Evolutionary conservation across 1,139 yeast genomes (phyloP).

Genomic region (Yamadazyma taylorii): DNA sequence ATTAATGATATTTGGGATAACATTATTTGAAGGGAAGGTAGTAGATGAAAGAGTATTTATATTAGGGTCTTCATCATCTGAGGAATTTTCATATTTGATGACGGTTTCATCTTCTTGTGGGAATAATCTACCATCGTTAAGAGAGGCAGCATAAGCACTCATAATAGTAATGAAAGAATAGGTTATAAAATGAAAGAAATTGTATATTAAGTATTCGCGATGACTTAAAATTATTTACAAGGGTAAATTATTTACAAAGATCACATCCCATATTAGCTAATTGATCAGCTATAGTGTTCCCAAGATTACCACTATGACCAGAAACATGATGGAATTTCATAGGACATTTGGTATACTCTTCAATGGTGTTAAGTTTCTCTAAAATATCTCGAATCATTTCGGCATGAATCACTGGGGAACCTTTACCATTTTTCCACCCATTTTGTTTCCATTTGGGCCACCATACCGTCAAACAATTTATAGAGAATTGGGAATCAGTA

Average conservation of each 20-base stretch:
- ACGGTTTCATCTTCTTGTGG: conserved; percentile 20
- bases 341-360: conserved; percentile 27
- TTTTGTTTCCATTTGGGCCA: conserved; percentile 49
- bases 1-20: conserved; percentile 8
- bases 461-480: conserved; percentile 53
- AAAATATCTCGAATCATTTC: conserved; percentile 45
- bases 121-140: conserved; percentile 22
- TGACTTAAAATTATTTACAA: conserved; percentile 5
- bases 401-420: conserved; percentile 48
- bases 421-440: conserved; percentile 50
- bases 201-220: no score
- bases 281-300: conserved; percentile 77
- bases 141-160: conserved; percentile 62
- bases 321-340: conserved; percentile 57
- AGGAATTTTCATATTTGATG: conserved; percentile 25
- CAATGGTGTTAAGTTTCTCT: conserved; percentile 26
- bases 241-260: not conserved
- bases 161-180: conserved; percentile 17
- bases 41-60: no score
- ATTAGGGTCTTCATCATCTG: conserved; percentile 21
- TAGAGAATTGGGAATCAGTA: conserved; percentile 62
- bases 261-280: conserved; percentile 71
- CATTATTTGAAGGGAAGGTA: conserved; percentile 8
- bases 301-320: conserved; percentile 69
- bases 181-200: no score